A percentile compares a stretch with the other conserved stretches of the same genome.
phyloP scores from a whole-genome alignment of 495 filamentous ascomycete species.

The Penicillium daleae region DNA sequence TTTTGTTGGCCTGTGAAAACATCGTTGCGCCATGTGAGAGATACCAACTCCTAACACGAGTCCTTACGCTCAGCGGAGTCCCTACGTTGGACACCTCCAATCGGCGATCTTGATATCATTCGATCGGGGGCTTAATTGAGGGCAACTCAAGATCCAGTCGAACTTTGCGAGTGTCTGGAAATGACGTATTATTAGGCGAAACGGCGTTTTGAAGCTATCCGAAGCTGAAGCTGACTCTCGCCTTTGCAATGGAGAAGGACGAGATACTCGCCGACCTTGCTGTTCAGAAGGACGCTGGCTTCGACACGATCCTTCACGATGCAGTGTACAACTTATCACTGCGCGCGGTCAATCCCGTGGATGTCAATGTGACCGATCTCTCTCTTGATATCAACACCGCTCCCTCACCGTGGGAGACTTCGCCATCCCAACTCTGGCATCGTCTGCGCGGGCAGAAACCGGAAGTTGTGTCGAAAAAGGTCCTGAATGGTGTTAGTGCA shows the following conservation, averaged over 20 bases:
- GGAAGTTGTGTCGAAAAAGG: slow-evolving; percentile 31
- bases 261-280: slow-evolving; percentile 19
- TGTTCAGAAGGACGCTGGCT: slow-evolving; percentile 13
- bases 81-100: background rate
- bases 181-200: background rate
- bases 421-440: slow-evolving; percentile 29
- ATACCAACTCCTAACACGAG: background rate
- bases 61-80: background rate
- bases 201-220: background rate
- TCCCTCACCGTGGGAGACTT: slow-evolving; percentile 43
- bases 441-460: slow-evolving; percentile 29
- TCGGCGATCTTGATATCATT: slow-evolving; percentile 5
- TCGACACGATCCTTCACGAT: slow-evolving; percentile 17
- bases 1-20: background rate
- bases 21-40: background rate
- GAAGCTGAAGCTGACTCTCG: background rate
- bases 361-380: slow-evolving; percentile 58
- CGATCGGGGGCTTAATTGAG: background rate
- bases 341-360: slow-evolving; percentile 61
- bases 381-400: slow-evolving; percentile 58
- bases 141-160: background rate
- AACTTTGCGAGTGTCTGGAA: background rate
- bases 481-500: slow-evolving; percentile 58
- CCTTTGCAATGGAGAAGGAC: slow-evolving; percentile 26
- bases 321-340: slow-evolving; percentile 52